Conservation (phyloP, 2,329 filamentous ascomycete genomes). For the Aspergillus arachidicola region DNA sequence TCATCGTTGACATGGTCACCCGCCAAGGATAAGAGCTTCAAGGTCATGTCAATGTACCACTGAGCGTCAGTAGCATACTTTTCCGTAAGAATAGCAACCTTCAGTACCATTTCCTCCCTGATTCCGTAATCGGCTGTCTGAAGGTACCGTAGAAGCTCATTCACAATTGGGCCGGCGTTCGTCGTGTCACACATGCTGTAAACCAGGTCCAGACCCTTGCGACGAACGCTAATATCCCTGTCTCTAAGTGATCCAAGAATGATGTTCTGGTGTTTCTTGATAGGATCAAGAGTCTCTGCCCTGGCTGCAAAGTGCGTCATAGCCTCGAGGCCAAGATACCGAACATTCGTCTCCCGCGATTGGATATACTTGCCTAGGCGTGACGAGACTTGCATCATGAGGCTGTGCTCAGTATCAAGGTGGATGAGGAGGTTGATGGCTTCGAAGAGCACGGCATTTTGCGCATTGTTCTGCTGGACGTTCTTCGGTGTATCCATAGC, state of each 20-base stretch:
- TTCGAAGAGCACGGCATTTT: slow-evolving; percentile 96
- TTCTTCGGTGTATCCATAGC: slow-evolving; percentile 96
- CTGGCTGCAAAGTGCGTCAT: slow-evolving; percentile 97
- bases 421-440: slow-evolving; percentile 99
- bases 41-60: slow-evolving; percentile 98
- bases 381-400: slow-evolving; percentile 95
- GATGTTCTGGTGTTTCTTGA: slow-evolving; percentile 96
- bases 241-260: slow-evolving; percentile 94
- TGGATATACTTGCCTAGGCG: slow-evolving; percentile 94
- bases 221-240: slow-evolving; percentile 92
- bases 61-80: slow-evolving; percentile 98
- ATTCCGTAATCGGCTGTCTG: slow-evolving; percentile 98
- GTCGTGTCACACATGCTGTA: slow-evolving; percentile 99
- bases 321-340: slow-evolving; percentile 92
- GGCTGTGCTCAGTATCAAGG: slow-evolving; percentile 86
- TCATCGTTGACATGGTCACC: slow-evolving; percentile 98
- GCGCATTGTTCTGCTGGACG: slow-evolving; percentile 98
- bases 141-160: slow-evolving; percentile 89
- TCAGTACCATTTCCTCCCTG: slow-evolving; percentile 97
- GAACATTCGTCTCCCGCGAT: slow-evolving; percentile 94
- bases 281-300: slow-evolving; percentile 90
- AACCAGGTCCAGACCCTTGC: slow-evolving; percentile 91
- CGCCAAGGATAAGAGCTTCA: slow-evolving; percentile 91
- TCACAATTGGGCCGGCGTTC: slow-evolving; percentile 92
- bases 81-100: slow-evolving; percentile 96